Base-by-base conservation (phyloP, 108 stramenopile species). In the Pseudonitzschia pungens region DNA sequence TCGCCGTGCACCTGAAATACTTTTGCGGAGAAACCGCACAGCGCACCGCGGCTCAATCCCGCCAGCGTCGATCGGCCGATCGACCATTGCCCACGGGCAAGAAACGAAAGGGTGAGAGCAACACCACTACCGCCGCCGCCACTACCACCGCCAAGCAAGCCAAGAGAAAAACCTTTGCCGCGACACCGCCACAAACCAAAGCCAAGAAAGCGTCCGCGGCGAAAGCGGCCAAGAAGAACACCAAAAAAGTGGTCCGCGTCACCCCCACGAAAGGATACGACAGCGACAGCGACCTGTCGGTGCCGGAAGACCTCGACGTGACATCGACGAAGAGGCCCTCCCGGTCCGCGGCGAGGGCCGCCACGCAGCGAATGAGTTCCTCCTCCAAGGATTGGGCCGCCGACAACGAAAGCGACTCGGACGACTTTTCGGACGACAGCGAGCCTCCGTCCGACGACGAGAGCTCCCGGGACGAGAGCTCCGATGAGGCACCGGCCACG, bases 11-110 rank as follows among this genome's bases (percentile, higher is more conserved):
- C 78, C 78, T 95, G 41, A 97, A 95, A 77, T 99, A 97, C 70
- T 99, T 99, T 74, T 99, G 98, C 72, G 97, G 98, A 26, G 96
- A 95, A 67, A 72, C 75, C 14, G 97, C 96, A 11, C 82, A 91
- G 76, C 89, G 91, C 41, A 97, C 96, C 1, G 95, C 90, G 60
- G 97, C 97, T 0, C 98, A 98, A 82, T 81, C 96, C 7, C 86
- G 92, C 42, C 94, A 95, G 57, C 83, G 76, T 28, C 81, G 96
- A 11, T 94, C 95, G 33, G 73, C 79, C 33, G 87, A 89, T 69
- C 81, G 88, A 20, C 74, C 51, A 10, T 1, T 10, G 14, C 10
- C 1, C 1, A 18, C 18, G 48, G 32, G 28, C 21, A 29, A 28
- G 41, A 24, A 20, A 55, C 33, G 68, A 43, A 24, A 21, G 45